A percentile compares a stretch with the other conserved stretches of the same genome.
These are phyloP conservation scores for Chamaecrista fasciculata DNA, from an alignment of 306 rosid species.

Conservation along the genomic window DNA sequence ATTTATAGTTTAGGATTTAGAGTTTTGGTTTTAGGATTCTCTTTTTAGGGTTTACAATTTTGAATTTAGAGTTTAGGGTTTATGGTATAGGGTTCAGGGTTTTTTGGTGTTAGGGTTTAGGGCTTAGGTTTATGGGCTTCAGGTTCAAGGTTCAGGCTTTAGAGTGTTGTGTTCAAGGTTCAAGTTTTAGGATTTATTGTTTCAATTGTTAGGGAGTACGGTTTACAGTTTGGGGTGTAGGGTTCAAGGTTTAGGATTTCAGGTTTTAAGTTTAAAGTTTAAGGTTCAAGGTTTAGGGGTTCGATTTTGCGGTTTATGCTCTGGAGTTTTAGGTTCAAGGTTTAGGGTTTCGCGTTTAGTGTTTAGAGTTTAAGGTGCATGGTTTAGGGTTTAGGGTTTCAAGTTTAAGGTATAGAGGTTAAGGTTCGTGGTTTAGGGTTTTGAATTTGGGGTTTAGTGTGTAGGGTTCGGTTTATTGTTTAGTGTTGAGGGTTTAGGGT, in stretches of 20 bases:
- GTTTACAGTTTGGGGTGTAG: background rate
- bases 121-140: background rate
- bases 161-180: too few relatives aligned
- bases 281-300: background rate
- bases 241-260: background rate
- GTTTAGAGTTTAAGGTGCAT: background rate
- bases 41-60: background rate
- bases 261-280: too few relatives aligned
- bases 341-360: background rate
- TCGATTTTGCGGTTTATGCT: background rate
- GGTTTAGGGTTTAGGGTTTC: slow-evolving; percentile 1
- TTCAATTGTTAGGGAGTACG: too few relatives aligned
- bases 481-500: slow-evolving; percentile 22
- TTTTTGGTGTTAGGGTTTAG: background rate
- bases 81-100: slow-evolving; percentile 23
- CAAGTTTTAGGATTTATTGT: too few relatives aligned
- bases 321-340: background rate
- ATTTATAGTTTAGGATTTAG: slow-evolving; percentile 7
- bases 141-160: background rate
- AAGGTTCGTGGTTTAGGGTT: too few relatives aligned
- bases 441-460: slow-evolving; percentile 20
- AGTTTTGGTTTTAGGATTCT: background rate
- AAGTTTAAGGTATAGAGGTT: too few relatives aligned
- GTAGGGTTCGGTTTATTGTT: slow-evolving; percentile 24
- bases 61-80: slow-evolving; percentile 10